Base-by-base conservation (phyloP, 2,329 filamentous ascomycete species). In the Hirsutella minnesotensis region DNA sequence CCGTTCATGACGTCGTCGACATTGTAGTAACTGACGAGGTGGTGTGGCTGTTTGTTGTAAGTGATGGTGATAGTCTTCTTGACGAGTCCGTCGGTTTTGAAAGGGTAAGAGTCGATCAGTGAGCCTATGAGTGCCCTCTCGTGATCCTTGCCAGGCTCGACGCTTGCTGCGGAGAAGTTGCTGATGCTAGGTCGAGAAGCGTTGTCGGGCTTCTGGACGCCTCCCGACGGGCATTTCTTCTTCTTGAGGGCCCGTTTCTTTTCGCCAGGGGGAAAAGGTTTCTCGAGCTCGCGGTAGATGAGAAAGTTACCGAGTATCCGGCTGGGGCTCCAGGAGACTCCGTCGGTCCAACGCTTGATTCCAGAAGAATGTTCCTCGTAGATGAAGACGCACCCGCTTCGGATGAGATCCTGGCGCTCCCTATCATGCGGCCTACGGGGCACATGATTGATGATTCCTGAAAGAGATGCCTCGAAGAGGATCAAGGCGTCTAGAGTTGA, bases 311-410 rank as follows among this genome's bases (percentile, higher is more conserved):
- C 83, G 39, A 90, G 69, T 39, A 94, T 90, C 15, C 84, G 81
- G 60, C 82, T 94, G 0, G 89, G 89, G 52, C 86, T 94, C 89
- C 89, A 95, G 7, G 83, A 81, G 10, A 90, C 78, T 13, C 89
- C 88, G 52, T 95, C 89, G 0, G 88, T 95, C 89, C 89, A 95
- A 44, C 89, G 75, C 66, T 94, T 94, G 65, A 95, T 94, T 5
- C 87, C 87, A 0, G 88, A 94, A 0, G 86, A 81, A 47, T 86
- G 82, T 59, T 95, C 87, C 56, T 94, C 87, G 60, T 95, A 95
- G 50, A 95, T 86, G 63, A 95, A 92, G 38, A 95, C 77, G 51
- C 83, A 83, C 30, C 89, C 89, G 51, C 86, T 94, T 51, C 76
- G 76, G 56, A 95, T 92, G 41, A 94, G 75, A 18, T 77, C 72